Evolutionary conservation across 352 stramenopile genomes (phyloP).

Genomic region (Thraustotheca clavata): DNA sequence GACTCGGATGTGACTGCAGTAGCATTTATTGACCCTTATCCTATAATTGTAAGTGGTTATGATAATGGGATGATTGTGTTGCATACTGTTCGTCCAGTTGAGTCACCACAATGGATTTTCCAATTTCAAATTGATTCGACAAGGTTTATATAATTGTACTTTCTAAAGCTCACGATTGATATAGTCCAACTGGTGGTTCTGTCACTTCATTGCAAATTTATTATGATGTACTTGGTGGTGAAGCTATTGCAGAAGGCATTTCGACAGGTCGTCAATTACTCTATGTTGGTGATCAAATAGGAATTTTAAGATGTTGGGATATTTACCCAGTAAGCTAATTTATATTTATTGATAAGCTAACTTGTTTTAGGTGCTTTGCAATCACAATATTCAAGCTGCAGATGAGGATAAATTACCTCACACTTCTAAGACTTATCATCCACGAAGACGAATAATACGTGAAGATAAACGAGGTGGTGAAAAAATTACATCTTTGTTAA

Average conservation of each 20-base stretch:
- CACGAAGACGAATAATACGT: constrained; percentile 50
- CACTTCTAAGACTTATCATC: constrained; percentile 59
- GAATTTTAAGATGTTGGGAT: constrained; percentile 39
- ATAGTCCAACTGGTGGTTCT: neutral
- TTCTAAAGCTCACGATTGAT: neutral
- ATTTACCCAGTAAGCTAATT: constrained; percentile 49
- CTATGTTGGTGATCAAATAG: constrained; percentile 17
- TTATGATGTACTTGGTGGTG: constrained; percentile 9
- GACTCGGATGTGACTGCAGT: constrained; percentile 48
- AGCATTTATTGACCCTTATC: constrained; percentile 68
- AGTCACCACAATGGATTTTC: constrained; percentile 34
- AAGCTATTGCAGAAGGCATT: neutral
- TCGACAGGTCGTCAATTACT: constrained; percentile 3
- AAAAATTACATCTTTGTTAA: no score
- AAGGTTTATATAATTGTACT: neutral
- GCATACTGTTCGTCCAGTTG: constrained; percentile 43
- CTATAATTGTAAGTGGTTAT: constrained; percentile 52
- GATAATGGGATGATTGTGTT: constrained; percentile 58
- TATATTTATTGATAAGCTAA: constrained; percentile 45
- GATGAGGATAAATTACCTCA: constrained; percentile 47
- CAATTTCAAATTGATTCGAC: constrained; percentile 32
- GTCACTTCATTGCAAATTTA: constrained; percentile 22
- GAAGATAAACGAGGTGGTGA: constrained; percentile 60
- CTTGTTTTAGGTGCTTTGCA: constrained; percentile 39
- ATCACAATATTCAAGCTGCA: constrained; percentile 37